Evolutionary conservation across 331 rosid genomes (phyloP), one percentile per base, ranked within the genome.

Genomic region (Quercus lobata): DNA sequence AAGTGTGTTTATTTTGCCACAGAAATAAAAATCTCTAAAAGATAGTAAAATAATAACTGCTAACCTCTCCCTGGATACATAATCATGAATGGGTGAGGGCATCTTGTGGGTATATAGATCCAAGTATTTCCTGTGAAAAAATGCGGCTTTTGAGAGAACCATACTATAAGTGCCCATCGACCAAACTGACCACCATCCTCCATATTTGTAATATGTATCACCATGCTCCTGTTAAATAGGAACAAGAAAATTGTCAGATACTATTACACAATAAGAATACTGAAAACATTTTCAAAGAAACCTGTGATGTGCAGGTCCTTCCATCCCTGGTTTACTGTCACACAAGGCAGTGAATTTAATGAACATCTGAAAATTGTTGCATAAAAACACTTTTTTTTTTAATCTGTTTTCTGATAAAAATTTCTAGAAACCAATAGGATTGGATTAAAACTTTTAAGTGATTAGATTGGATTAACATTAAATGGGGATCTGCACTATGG

Each of bases 111-210:
- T 73, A 75, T 87, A 86, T 70, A 91, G 63, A 72, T 81, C 88
- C 78, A 89, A 79, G 83, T 87, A 91, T 62, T 89, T 86, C 79
- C 75, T 81, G 72, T 91, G 96, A 76, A 91, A 82, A 83, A 86
- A 91, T 80, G 96, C 89, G 77, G 84, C 93, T 83, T 91, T 86
- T 18, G 89, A 82, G 58, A 91, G 96, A 72, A 87, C 84, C 86
- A 85, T 84, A 71, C 91, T 89, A 62, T 87, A 89, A 80, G 91
- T 88, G 49, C 92, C 92, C 83, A 62, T 88, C 87, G 89, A 79
- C 92, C 92, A 90, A 75, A 90, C 88, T 3, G 94, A 88, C 92
- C 92, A 88, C 92, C 92, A 90, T 71, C 92, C 91, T 75, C 88
- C 91, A 76, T 90, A 90, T 84, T 61, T 85, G 70, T 86, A 88